Evolutionary conservation across 371 early-diverging fungal genomes (phyloP), one percentile per base, ranked within the genome.

Genomic region (Mortierella sp.): DNA sequence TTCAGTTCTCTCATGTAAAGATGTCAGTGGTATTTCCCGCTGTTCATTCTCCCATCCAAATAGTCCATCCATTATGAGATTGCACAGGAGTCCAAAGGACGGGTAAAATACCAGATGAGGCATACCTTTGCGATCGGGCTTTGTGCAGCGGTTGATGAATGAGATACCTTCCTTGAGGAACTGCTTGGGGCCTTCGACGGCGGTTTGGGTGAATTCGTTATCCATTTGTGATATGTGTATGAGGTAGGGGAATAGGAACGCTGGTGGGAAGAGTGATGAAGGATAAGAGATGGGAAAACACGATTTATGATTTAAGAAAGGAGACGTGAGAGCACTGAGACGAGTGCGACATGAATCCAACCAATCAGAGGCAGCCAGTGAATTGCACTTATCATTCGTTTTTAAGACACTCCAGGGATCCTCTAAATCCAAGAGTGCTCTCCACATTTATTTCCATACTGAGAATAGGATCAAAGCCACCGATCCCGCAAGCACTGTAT

Each of bases 61-160:
- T 22, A 10, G 23, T 37, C 12, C 59, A 40, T 59, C 59, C 12
- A 2, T 22, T 40, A 3, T 26, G 22, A 43, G 45, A 19, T 19
- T 2, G 19, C 1, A 7, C n/a, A n/a, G n/a, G 28, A 53, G 53
- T 53, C 28, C 53, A 34, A 56, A 1, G 9, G 32, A 34, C 15
- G 34, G 32, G 9, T 8, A 28, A 23, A 23, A 47, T 53, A 22
- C n/a, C 22, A 32, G 51, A 34, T 34, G 56, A 57, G 45, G 35
- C 53, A 53, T 87, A 97, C 97, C 97, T 89, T 92, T 92, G 85
- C 91, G 89, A 90, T 95, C 96, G 64, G 99, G 99, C 90, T 98
- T 98, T 71, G 96, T 94, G 88, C 99, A 98, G 45, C 96, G 91
- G 87, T 95, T 94, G 76, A 98, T 84, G 69, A 98, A 93, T 83